These are phyloP conservation scores for Spinellus fusiger DNA, from an alignment of 192 early-diverging fungal genomes.

Conservation along the genomic window DNA sequence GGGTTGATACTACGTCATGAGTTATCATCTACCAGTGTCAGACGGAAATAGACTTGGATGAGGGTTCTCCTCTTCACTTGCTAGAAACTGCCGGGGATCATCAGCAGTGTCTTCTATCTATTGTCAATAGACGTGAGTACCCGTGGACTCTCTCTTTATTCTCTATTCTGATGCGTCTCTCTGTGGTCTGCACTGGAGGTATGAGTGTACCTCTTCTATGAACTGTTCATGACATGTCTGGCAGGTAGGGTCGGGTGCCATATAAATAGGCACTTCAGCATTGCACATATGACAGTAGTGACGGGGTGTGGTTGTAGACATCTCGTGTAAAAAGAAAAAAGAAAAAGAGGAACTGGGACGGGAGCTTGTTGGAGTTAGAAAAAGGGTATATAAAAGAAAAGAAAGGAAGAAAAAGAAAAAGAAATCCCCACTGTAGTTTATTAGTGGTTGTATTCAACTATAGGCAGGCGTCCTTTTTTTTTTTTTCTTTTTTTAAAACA, in stretches of 20 bases:
- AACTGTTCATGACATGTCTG: constrained; percentile 70
- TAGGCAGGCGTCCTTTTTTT: too few relatives aligned
- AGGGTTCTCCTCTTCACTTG: not conserved
- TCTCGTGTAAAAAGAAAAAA: constrained; percentile 3
- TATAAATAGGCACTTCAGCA: constrained; percentile 54
- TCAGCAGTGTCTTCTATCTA: constrained; percentile 1
- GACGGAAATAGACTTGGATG: not conserved
- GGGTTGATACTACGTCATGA: not conserved
- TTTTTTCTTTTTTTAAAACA: too few relatives aligned
- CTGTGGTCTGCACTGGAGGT: not conserved
- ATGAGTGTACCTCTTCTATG: constrained; percentile 71
- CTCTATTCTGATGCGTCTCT: not conserved
- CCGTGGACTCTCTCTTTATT: not conserved
- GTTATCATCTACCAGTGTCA: not conserved
- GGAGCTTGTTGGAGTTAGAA: not conserved
- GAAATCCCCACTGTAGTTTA: too few relatives aligned
- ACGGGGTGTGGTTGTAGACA: constrained; percentile 7
- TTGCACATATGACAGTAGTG: constrained; percentile 66
- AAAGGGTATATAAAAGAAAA: not conserved
- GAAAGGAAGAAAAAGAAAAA: too few relatives aligned
- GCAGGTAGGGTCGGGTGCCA: constrained; percentile 78
- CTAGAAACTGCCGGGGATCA: constrained; percentile 14
- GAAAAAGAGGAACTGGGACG: constrained; percentile 10
- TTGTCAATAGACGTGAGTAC: too few relatives aligned
- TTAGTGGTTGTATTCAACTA: too few relatives aligned